These are phyloP conservation scores for Tripterygium wilfordii DNA, from an alignment of 177 flowering plant species.

Conservation along the genomic window DNA sequence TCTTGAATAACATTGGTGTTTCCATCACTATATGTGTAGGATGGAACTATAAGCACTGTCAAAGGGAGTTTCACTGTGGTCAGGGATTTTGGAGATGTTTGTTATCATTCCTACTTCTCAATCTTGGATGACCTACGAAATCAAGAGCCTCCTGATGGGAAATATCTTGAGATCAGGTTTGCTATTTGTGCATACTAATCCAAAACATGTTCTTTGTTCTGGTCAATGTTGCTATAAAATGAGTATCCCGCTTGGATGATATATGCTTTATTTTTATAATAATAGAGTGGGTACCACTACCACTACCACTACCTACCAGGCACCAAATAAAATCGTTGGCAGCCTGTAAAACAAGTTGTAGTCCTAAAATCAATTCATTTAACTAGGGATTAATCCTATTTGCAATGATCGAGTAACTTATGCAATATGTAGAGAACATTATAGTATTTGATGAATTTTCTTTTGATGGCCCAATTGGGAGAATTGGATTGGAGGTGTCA, in stretches of 20 bases:
- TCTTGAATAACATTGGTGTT: background rate
- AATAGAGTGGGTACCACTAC: background rate
- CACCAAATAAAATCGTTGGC: background rate
- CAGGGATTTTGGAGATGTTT: constrained; percentile 74
- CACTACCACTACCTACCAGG: no score
- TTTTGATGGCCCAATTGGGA: no score
- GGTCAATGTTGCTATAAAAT: background rate
- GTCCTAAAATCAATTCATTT: background rate
- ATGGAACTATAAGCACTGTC: constrained; percentile 80
- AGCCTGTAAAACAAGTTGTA: background rate
- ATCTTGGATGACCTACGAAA: constrained; percentile 66
- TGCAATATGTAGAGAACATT: background rate
- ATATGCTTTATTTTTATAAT: background rate
- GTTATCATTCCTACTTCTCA: constrained; percentile 73
- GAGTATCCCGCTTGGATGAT: no score
- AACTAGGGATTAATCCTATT: background rate
- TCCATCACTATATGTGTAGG: constrained; percentile 33
- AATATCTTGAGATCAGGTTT: constrained; percentile 76
- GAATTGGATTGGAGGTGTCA: no score
- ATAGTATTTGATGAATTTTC: no score
- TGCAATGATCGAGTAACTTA: background rate
- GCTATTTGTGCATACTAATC: constrained; percentile 1
- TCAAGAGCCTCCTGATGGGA: constrained; percentile 40
- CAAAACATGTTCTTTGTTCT: background rate
- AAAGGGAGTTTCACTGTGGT: constrained; percentile 56